Percentiles rank a stretch among this genome's conserved stretches.
Evolutionary conservation across 2,329 filamentous ascomycete genomes (phyloP).

Genomic region (Pestalotiopsis sp.): DNA sequence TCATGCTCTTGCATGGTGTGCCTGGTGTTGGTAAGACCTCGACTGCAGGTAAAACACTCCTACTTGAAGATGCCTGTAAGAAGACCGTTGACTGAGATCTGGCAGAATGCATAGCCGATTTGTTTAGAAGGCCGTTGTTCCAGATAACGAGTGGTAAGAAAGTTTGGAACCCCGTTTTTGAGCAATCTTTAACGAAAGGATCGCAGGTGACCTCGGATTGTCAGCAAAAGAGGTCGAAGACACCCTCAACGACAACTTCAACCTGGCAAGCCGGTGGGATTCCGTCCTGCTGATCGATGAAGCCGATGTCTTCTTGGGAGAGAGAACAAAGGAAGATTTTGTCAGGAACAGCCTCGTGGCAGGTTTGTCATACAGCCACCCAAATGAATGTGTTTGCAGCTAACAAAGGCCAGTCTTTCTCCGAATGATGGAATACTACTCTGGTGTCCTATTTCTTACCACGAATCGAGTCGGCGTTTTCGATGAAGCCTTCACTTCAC

Average conservation of each 20-base stretch:
- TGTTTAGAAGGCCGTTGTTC: constrained; percentile 13
- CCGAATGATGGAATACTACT: constrained; percentile 32
- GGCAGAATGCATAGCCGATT: constrained; percentile 40
- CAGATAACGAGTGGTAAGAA: neutral
- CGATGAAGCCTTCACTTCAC: constrained; percentile 28
- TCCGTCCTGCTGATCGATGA: constrained; percentile 24
- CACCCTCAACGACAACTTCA: constrained; percentile 20
- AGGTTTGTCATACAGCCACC: neutral
- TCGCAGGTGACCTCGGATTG: constrained; percentile 18
- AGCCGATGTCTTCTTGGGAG: constrained; percentile 21
- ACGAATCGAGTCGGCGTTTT: constrained; percentile 34
- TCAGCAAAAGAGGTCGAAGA: constrained; percentile 23
- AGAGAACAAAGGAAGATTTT: neutral
- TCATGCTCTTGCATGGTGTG: neutral
- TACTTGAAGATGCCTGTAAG: too few relatives aligned
- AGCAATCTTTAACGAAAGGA: too few relatives aligned
- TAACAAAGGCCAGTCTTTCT: constrained; percentile 9
- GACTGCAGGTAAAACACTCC: neutral
- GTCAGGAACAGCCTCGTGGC: neutral
- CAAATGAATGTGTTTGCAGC: neutral
- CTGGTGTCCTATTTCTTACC: constrained; percentile 39
- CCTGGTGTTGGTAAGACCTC: neutral
- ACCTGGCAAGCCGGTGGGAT: constrained; percentile 21
- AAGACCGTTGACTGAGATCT: too few relatives aligned
- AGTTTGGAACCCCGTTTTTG: too few relatives aligned